Evolutionary conservation across 2,329 filamentous ascomycete species (phyloP).

Genomic region (Rugonectria rugulosa): DNA sequence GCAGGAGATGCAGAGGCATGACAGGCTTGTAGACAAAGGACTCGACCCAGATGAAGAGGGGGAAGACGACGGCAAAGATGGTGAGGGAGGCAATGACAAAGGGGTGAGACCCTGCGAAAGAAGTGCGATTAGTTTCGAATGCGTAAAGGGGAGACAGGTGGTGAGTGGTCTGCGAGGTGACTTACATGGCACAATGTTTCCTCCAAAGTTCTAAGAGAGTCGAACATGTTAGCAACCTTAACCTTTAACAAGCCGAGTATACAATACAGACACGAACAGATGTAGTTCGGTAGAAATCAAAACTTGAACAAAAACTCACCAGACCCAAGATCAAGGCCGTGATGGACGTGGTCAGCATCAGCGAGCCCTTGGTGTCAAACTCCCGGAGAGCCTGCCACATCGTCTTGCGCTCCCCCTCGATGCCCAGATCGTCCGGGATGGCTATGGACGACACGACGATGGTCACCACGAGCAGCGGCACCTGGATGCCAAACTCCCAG

Average conservation of each 20-base stretch:
- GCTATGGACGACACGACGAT: slow-evolving; percentile 54
- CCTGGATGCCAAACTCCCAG: slow-evolving; percentile 73
- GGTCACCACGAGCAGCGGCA: slow-evolving; percentile 58
- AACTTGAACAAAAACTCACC: slow-evolving; percentile 45
- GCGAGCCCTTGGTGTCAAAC: slow-evolving; percentile 65
- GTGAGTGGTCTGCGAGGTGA: slow-evolving; percentile 1
- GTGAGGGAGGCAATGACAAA: slow-evolving; percentile 61
- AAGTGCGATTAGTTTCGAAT: not conserved
- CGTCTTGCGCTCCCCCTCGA: slow-evolving; percentile 53
- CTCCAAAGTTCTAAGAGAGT: slow-evolving; percentile 61
- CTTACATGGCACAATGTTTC: slow-evolving; percentile 68
- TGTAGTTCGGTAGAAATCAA: not conserved
- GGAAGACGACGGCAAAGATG: slow-evolving; percentile 56
- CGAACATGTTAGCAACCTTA: slow-evolving; percentile 1
- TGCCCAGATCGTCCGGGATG: slow-evolving; percentile 62
- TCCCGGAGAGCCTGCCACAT: slow-evolving; percentile 58
- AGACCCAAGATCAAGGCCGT: slow-evolving; percentile 67
- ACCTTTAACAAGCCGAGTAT: not conserved
- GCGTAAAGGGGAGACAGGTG: not conserved
- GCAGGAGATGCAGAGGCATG: slow-evolving; percentile 65
- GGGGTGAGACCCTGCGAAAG: slow-evolving; percentile 61
- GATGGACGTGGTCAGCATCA: slow-evolving; percentile 59
- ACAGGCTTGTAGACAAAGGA: slow-evolving; percentile 60
- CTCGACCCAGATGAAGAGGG: slow-evolving; percentile 62
- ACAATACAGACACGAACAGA: not conserved